A percentile compares a stretch with the other conserved stretches of the same genome.
phyloP scores from a whole-genome alignment of 2,329 filamentous ascomycete genomes.

The Phyllosticta capitalensis region DNA sequence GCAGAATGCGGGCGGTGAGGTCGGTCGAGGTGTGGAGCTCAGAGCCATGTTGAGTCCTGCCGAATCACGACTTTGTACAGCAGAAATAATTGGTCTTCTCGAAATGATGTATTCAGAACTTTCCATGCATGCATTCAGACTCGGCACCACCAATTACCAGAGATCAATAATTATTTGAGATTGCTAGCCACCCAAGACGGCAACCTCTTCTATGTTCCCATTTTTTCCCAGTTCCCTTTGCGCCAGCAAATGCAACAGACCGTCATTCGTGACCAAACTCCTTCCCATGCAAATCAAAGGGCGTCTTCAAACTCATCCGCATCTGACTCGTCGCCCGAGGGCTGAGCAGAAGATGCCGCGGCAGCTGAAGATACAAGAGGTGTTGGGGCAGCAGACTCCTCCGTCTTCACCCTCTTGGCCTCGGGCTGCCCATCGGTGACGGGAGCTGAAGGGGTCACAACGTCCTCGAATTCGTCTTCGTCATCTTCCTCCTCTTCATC shows the following conservation, averaged over 20 bases:
- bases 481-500: constrained; percentile 36
- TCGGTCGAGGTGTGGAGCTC: too few relatives aligned
- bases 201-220: not conserved
- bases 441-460: constrained; percentile 23
- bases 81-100: too few relatives aligned
- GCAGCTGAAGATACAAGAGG: constrained; percentile 21
- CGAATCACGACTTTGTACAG: too few relatives aligned
- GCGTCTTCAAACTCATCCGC: constrained; percentile 41
- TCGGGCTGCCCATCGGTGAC: constrained; percentile 31
- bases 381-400: constrained; percentile 33
- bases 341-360: constrained; percentile 29
- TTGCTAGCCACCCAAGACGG: too few relatives aligned
- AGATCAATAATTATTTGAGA: too few relatives aligned
- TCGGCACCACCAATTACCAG: too few relatives aligned
- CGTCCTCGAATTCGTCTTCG: constrained; percentile 35
- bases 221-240: not conserved
- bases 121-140: too few relatives aligned
- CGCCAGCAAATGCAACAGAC: constrained; percentile 10
- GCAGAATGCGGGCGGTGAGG: not conserved
- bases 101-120: too few relatives aligned
- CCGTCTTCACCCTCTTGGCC: constrained; percentile 54
- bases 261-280: constrained; percentile 15
- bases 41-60: too few relatives aligned
- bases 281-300: constrained; percentile 21
- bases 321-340: constrained; percentile 35